Evolutionary conservation across 768 basidiomycete genomes (phyloP), one percentile per base, ranked within the genome.

Genomic region (Pseudohyphozyma bogoriensis): DNA sequence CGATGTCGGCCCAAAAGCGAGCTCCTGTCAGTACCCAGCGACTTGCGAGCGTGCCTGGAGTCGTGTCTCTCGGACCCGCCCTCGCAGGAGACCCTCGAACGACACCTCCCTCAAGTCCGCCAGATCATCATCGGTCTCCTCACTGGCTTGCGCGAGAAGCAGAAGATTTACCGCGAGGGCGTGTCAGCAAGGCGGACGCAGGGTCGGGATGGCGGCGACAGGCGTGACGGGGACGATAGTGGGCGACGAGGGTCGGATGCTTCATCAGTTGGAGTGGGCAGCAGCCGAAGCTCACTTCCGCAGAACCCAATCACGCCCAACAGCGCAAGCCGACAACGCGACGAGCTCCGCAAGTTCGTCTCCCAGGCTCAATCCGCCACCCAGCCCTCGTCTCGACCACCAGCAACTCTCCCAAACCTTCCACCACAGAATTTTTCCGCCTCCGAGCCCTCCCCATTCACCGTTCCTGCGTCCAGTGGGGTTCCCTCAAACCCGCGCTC

Each of bases 111-210:
- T 29, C 82, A 81, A 65, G 92, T 99, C 50, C 85, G 93, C 55
- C 80, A 80, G 69, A 93, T 95, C 71, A 96, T 97, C 71, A 92
- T 90, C 37, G 84, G 81, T 70, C 78, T 99, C n/a, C 75, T 99
- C 33, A 86, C 90, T 69, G 93, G 92, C 18, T 78, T 99, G n/a
- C 86, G 92, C 53, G 81, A 77, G 51, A 96, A 96, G 74, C 93
- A 99, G 74, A 83, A 86, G 40, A 78, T 84, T 65, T 95, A 93
- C 74, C 83, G 89, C 28, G 81, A 67, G 4, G 61, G 62, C 1
- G 58, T 60, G 4, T 58, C 64, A 6, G 60, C 60, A 8, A 33
- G 60, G 18, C 28, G 64, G 3, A 51, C 44, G 39, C 35, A 51
- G 33, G 64, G 62, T 31, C 32, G 37, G 16, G 39, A 33, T 7